Conservation (phyloP, 805 yeast genomes). For the Cyberlindnera xylosilytica region DNA sequence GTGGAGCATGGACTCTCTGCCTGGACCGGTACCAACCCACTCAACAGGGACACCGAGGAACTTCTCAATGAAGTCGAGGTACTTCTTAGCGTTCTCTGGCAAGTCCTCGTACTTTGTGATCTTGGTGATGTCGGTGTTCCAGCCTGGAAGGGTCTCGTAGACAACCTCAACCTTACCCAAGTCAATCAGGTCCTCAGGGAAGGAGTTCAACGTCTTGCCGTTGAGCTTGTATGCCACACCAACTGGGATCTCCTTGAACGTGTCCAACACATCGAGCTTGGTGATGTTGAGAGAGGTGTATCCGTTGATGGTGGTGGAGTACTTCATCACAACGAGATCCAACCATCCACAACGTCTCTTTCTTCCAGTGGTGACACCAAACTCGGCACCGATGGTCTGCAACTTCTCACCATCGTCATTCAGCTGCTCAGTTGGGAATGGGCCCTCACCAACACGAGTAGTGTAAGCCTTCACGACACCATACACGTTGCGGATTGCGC, state of each 20-base stretch:
- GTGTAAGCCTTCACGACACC: constrained; percentile 99
- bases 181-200: constrained; percentile 88
- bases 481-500: constrained; percentile 69
- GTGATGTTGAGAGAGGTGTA: constrained; percentile 94
- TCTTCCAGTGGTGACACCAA: constrained; percentile 97
- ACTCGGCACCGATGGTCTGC: constrained; percentile 92
- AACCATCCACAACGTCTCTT: constrained; percentile 99
- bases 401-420: constrained; percentile 81
- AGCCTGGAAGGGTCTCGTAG: constrained; percentile 90
- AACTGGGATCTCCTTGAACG: constrained; percentile 82
- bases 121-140: constrained; percentile 81
- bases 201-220: constrained; percentile 70
- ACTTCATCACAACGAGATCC: constrained; percentile 90
- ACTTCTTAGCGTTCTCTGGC: constrained; percentile 84
- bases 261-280: constrained; percentile 91
- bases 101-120: constrained; percentile 69
- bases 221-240: constrained; percentile 80
- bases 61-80: constrained; percentile 82
- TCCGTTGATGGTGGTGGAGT: constrained; percentile 89
- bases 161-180: constrained; percentile 90
- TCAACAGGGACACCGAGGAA: constrained; percentile 79
- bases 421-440: constrained; percentile 97
- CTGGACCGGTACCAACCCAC: constrained; percentile 99
- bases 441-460: constrained; percentile 98
- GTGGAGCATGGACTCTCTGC: constrained; percentile 86